phyloP scores from a whole-genome alignment of 805 yeast genomes.

The Spathaspora hagerdaliae region DNA sequence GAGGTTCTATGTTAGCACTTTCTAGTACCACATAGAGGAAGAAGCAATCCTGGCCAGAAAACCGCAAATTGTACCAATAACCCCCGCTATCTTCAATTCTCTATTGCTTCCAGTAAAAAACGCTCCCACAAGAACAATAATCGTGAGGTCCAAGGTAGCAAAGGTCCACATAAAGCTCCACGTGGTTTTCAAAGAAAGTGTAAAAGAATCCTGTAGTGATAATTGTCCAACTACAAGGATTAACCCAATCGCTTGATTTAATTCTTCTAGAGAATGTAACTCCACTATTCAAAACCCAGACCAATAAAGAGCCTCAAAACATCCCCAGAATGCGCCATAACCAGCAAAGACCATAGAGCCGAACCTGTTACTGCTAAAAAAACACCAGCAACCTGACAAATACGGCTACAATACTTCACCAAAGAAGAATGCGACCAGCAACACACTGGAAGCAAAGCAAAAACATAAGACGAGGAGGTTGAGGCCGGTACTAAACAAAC shows the following conservation, averaged over 20 bases:
- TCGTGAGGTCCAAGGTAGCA: slow-evolving; percentile 49
- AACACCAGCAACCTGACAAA: no score
- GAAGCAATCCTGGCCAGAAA: not conserved
- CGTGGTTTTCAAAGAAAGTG: slow-evolving; percentile 52
- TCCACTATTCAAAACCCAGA: no score
- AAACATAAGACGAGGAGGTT: no score
- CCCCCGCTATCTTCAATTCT: slow-evolving; percentile 53
- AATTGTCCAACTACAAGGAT: slow-evolving; percentile 62
- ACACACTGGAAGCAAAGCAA: no score
- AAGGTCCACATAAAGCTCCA: slow-evolving; percentile 47
- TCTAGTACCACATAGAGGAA: not conserved
- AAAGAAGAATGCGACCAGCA: no score
- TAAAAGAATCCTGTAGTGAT: slow-evolving; percentile 55
- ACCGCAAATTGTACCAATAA: not conserved
- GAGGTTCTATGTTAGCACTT: not conserved
- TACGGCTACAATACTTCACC: no score
- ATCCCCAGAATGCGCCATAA: slow-evolving; percentile 52
- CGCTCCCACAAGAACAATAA: slow-evolving; percentile 49
- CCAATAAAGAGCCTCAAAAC: slow-evolving; percentile 42
- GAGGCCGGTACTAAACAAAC: no score
- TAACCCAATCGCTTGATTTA: slow-evolving; percentile 51
- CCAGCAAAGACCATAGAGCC: slow-evolving; percentile 29
- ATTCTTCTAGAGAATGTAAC: slow-evolving; percentile 34
- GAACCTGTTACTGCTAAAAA: no score
- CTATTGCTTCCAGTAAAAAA: slow-evolving; percentile 41